Base-by-base conservation (phyloP, 1,284 basidiomycete species). In the Pascua guehoae region DNA sequence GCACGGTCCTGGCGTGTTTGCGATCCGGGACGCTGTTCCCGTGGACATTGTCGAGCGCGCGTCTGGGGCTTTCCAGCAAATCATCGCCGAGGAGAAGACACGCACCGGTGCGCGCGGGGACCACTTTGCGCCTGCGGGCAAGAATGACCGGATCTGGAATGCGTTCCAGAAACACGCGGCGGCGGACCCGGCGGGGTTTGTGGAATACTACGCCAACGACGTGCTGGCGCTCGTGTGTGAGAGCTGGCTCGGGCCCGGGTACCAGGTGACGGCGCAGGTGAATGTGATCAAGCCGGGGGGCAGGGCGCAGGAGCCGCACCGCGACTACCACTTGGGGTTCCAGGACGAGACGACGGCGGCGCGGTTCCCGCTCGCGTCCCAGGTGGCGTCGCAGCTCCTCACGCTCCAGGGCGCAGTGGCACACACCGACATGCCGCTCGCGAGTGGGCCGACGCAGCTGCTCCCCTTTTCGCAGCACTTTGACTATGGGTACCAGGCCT, bases 141-240 rank as follows among this genome's bases (percentile, higher is more conserved):
- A 49, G 32, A 64, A 64, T 52, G 59, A 56, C 10, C 49, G 62
- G 8, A 51, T 64, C 41, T 64, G 62, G 62, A 63, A 63, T 51
- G 51, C 46, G 41, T 60, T 60, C 42, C 53, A 60, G 48, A 64
- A 63, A 38, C 58, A 53, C 41, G 58, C 61, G 2, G 24, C 5
- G 2, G 18, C 10, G 2, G 52, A 57, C 39, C 58, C 61, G 4
- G 18, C 16, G 7, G 16, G 47, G 12, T 61, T 61, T 40, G 56
- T 51, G 5, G 51, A 49, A 16, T 64, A 64, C 47, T 64, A 61
- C 41, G 42, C 54, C 42, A 61, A 61, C 49, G 50, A 54, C 5
- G 11, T 57, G 17, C 42, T 64, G 41, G 51, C 53, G 47, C 47
- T 58, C 12, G 57, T 49, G n/a, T 58, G 47, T 15, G 59, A 61